Percentiles rank a stretch among this genome's conserved stretches.
Conservation (phyloP, 1,284 basidiomycete species). For the Laetiporus sulphureus region DNA sequence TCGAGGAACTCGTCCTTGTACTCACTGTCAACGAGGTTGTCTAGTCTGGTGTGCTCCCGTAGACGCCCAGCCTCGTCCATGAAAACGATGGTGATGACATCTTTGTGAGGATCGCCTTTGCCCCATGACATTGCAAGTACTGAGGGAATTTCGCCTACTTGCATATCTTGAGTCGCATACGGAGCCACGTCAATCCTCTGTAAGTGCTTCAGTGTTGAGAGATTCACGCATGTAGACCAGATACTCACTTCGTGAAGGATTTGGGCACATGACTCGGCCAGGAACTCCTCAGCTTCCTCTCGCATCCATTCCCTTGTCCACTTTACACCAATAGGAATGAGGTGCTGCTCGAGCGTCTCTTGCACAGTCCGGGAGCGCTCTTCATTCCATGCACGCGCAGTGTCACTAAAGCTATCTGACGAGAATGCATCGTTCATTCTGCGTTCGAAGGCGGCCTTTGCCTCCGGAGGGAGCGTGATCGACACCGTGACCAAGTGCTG, state of each 20-base stretch:
- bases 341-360: constrained; percentile 72
- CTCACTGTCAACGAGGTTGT: constrained; percentile 75
- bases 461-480: constrained; percentile 62
- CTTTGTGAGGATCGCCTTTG: constrained; percentile 87
- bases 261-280: constrained; percentile 63
- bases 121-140: constrained; percentile 95
- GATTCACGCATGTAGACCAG: neutral
- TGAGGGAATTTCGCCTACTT: constrained; percentile 68
- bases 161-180: constrained; percentile 56
- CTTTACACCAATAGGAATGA: constrained; percentile 77
- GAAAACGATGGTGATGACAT: constrained; percentile 82
- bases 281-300: constrained; percentile 84
- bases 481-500: constrained; percentile 81
- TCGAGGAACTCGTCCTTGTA: constrained; percentile 73
- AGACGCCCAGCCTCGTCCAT: constrained; percentile 86
- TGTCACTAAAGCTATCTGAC: constrained; percentile 82
- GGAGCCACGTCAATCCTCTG: constrained; percentile 75
- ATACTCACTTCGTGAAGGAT: constrained; percentile 64
- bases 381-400: constrained; percentile 90
- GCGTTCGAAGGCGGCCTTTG: constrained; percentile 61
- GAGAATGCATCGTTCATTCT: constrained; percentile 78
- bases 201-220: constrained; percentile 7
- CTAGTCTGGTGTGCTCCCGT: constrained; percentile 83
- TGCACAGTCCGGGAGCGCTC: constrained; percentile 77
- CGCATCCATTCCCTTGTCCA: constrained; percentile 90